A percentile compares a stretch with the other conserved stretches of the same genome.
Conservation (phyloP, 257 asterid species). For the Galeopsis tetrahit region DNA sequence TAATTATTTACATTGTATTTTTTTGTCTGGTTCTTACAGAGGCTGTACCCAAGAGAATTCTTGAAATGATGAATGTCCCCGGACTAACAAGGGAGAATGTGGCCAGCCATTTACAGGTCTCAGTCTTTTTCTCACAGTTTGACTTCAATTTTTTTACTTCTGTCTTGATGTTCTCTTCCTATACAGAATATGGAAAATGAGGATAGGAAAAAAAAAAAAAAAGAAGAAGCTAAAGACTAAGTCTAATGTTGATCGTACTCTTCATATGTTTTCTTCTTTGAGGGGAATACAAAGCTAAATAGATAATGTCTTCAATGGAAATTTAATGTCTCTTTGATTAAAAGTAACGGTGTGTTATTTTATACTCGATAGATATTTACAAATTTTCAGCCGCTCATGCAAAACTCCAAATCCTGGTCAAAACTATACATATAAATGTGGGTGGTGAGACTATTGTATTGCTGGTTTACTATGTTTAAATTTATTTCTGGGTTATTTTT, state of each 20-base stretch:
- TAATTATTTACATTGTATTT: slow-evolving; percentile 30
- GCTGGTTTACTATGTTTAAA: background rate
- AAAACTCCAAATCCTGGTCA: background rate
- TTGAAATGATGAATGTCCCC: slow-evolving; percentile 89
- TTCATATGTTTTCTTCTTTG: background rate
- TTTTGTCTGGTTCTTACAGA: slow-evolving; percentile 48
- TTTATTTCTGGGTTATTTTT: background rate
- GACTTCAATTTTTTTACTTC: slow-evolving; percentile 6
- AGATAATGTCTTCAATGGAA: background rate
- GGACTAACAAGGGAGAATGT: slow-evolving; percentile 86
- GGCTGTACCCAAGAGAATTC: slow-evolving; percentile 92
- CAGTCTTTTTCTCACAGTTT: slow-evolving; percentile 14
- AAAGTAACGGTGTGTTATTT: background rate
- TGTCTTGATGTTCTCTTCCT: slow-evolving; percentile 1
- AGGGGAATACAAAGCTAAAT: slow-evolving; percentile 8
- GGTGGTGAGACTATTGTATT: background rate
- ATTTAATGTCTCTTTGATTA: background rate
- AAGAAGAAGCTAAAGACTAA: background rate
- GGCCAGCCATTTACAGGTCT: slow-evolving; percentile 93
- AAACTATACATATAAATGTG: background rate
- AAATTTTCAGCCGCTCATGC: background rate
- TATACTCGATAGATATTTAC: background rate
- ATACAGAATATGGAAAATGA: slow-evolving; percentile 14
- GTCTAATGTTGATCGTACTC: slow-evolving; percentile 4
- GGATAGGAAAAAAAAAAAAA: slow-evolving; percentile 14